These are phyloP conservation scores for Fusarium brevicatenulatum DNA, from an alignment of 2,329 filamentous ascomycete genomes.

Conservation along the genomic window DNA sequence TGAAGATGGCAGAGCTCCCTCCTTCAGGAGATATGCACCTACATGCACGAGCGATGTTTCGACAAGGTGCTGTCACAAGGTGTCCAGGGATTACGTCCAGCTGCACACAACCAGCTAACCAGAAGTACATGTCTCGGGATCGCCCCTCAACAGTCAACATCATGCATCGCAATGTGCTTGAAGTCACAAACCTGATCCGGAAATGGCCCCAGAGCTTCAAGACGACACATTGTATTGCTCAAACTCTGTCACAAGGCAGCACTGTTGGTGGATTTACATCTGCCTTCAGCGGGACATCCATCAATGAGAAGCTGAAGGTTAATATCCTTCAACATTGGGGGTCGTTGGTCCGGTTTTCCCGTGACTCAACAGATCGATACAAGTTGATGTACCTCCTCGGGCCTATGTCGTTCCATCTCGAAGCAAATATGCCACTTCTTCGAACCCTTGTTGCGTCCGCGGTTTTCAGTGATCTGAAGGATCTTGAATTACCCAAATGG, in stretches of 20 bases:
- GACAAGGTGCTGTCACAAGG: slow-evolving; percentile 33
- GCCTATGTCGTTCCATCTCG: slow-evolving; percentile 35
- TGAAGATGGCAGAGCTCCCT: slow-evolving; percentile 6
- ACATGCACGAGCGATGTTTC: slow-evolving; percentile 25
- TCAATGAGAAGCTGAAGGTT: slow-evolving; percentile 35
- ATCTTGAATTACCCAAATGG: slow-evolving; percentile 29
- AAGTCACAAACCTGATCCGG: slow-evolving; percentile 23
- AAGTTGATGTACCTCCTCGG: slow-evolving; percentile 40
- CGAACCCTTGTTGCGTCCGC: slow-evolving; percentile 37
- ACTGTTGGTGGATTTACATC: slow-evolving; percentile 32
- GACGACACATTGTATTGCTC: slow-evolving; percentile 32
- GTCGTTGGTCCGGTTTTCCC: slow-evolving; percentile 23
- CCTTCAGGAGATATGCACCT: slow-evolving; percentile 28
- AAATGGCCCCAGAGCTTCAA: slow-evolving; percentile 33
- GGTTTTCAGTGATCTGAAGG: slow-evolving; percentile 32
- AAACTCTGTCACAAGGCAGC: slow-evolving; percentile 18
- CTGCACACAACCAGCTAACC: slow-evolving; percentile 7
- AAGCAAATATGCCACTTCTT: slow-evolving; percentile 34
- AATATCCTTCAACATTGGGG: slow-evolving; percentile 37
- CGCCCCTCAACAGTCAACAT: slow-evolving; percentile 32
- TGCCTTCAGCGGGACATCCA: slow-evolving; percentile 25
- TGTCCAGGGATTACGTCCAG: slow-evolving; percentile 7
- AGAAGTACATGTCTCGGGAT: slow-evolving; percentile 33
- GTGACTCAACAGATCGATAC: slow-evolving; percentile 16
- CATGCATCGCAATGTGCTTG: slow-evolving; percentile 39